These are phyloP conservation scores for Quercus tomentella DNA, from an alignment of 331 rosid genomes.

Conservation along the genomic window DNA sequence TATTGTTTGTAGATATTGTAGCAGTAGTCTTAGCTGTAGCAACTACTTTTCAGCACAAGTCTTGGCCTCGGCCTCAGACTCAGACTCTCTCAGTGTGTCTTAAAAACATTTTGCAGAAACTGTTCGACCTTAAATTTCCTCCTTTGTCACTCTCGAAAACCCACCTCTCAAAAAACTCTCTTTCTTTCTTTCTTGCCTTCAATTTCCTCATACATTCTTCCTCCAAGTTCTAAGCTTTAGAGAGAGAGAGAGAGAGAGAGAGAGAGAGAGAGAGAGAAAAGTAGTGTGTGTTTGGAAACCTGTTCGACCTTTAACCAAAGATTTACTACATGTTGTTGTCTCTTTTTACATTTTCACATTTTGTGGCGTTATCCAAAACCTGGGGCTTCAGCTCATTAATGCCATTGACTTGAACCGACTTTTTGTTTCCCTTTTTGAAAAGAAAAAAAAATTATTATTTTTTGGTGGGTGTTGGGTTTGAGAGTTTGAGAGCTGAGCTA, in stretches of 20 bases:
- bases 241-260: background rate
- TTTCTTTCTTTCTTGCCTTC: background rate
- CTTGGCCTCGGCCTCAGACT: slow-evolving; percentile 16
- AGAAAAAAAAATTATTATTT: background rate
- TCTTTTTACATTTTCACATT: slow-evolving; percentile 21
- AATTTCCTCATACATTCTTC: background rate
- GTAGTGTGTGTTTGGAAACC: background rate
- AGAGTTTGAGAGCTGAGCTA: slow-evolving; percentile 28
- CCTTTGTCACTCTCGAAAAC: slow-evolving; percentile 6
- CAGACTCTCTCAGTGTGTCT: slow-evolving; percentile 10
- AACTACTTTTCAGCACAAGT: slow-evolving; percentile 25
- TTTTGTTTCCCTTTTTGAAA: background rate
- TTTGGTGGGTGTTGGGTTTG: slow-evolving; percentile 16
- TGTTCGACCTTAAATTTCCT: slow-evolving; percentile 39
- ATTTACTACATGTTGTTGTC: background rate
- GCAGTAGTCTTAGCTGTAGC: slow-evolving; percentile 20
- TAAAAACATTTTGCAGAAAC: slow-evolving; percentile 42
- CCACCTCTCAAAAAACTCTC: slow-evolving; percentile 11
- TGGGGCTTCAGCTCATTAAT: slow-evolving; percentile 31
- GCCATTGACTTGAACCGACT: slow-evolving; percentile 39
- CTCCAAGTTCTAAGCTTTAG: background rate
- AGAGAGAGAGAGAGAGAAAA: too few species aligned
- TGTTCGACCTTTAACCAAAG: background rate
- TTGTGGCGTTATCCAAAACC: slow-evolving; percentile 15
- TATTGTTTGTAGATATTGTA: too few species aligned